A percentile compares a stretch with the other conserved stretches of the same genome.
Evolutionary conservation across 2,329 filamentous ascomycete species (phyloP).

Genomic region (Penicillium sp.): DNA sequence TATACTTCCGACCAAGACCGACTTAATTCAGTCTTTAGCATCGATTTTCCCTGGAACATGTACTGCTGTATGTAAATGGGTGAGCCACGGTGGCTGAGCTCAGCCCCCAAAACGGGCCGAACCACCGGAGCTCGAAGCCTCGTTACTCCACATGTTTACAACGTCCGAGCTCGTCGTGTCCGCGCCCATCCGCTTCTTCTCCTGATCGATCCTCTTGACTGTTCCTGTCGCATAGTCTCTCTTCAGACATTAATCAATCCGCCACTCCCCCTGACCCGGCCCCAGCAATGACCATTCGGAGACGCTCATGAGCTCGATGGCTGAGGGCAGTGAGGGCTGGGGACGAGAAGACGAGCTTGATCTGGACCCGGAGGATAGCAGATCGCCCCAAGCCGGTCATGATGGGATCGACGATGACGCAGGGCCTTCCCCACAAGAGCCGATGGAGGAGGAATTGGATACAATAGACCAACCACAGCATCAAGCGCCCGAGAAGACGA

Average conservation of each 20-base stretch:
- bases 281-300: conserved; percentile 50
- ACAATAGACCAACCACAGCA: conserved; percentile 24
- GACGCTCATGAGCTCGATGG: conserved; percentile 64
- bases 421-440: conserved; percentile 15
- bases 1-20: too few relatives aligned
- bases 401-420: conserved; percentile 17
- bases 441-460: conserved; percentile 22
- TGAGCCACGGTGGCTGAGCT: conserved; percentile 10
- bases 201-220: background rate
- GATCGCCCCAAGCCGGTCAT: conserved; percentile 27
- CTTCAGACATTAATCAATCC: background rate
- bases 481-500: conserved; percentile 18
- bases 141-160: conserved; percentile 13
- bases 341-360: conserved; percentile 52
- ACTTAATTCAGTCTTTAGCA: too few relatives aligned
- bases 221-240: background rate
- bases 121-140: conserved; percentile 5
- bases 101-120: conserved; percentile 5
- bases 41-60: background rate
- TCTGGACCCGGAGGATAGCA: conserved; percentile 39
- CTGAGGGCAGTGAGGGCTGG: conserved; percentile 57
- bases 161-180: conserved; percentile 10
- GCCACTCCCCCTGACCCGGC: conserved; percentile 6
- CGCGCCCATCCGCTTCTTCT: conserved; percentile 2
- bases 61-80: background rate